Conservation (phyloP, 1,284 basidiomycete species). For the Tilletia indica region DNA sequence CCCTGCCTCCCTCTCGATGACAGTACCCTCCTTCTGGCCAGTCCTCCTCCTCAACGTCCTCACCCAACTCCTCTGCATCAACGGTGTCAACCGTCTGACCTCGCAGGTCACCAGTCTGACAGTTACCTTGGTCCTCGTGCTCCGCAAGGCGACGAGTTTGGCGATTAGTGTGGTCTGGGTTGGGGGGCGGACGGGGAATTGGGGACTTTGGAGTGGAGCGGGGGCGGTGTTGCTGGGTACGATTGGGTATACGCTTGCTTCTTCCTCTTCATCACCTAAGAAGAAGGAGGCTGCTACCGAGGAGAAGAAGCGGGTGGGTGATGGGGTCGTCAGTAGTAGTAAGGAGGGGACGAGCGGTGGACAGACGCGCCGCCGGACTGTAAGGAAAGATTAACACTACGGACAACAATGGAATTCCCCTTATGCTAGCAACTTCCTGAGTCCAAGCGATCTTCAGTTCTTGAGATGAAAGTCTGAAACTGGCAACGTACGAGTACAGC, state of each 20-base stretch:
- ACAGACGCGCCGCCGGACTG: too few species aligned
- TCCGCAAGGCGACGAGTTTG: slow-evolving; percentile 83
- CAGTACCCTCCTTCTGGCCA: slow-evolving; percentile 67
- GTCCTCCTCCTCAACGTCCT: slow-evolving; percentile 71
- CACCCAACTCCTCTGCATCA: slow-evolving; percentile 83
- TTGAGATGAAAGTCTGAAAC: too few species aligned
- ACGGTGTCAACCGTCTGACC: slow-evolving; percentile 84
- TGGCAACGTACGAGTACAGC: too few species aligned
- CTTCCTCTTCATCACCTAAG: slow-evolving; percentile 61
- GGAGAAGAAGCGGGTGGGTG: too few species aligned
- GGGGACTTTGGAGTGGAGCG: slow-evolving; percentile 40
- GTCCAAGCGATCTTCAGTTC: too few species aligned
- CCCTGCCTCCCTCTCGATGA: not conserved
- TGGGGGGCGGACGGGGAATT: slow-evolving; percentile 22
- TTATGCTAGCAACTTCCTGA: too few species aligned
- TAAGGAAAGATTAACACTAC: too few species aligned
- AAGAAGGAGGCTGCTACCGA: not conserved
- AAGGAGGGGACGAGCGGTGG: too few species aligned
- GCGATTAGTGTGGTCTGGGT: slow-evolving; percentile 59
- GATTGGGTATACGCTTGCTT: slow-evolving; percentile 63
- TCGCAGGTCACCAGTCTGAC: slow-evolving; percentile 70
- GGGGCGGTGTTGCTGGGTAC: slow-evolving; percentile 71
- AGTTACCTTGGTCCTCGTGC: slow-evolving; percentile 82
- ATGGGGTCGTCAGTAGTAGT: too few species aligned
- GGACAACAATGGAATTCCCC: too few species aligned